These are phyloP conservation scores for Scutellaria barbata DNA, from an alignment of 257 asterid genomes.

Conservation along the genomic window DNA sequence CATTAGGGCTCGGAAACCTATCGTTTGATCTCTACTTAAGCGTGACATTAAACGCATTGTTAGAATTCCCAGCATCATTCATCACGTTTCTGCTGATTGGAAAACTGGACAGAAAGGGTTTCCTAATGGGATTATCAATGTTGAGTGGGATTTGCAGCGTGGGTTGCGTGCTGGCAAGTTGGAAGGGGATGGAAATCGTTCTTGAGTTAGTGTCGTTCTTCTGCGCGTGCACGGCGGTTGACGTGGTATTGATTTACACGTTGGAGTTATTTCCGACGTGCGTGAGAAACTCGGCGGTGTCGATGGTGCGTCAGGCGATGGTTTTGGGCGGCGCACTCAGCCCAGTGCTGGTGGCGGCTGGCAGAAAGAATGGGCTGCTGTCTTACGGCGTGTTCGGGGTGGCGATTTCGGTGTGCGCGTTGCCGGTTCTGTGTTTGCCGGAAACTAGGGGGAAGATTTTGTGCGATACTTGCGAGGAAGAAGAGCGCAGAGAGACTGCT, in stretches of 20 bases:
- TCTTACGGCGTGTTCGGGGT: conserved; percentile 69
- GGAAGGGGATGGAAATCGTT: conserved; percentile 43
- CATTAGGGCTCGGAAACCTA: conserved; percentile 61
- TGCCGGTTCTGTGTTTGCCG: conserved; percentile 57
- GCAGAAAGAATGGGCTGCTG: conserved; percentile 46
- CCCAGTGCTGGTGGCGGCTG: conserved; percentile 61
- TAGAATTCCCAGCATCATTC: conserved; percentile 63
- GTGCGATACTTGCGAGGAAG: conserved; percentile 64
- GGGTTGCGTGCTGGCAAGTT: conserved; percentile 39
- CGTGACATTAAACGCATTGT: conserved; percentile 57
- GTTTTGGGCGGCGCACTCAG: conserved; percentile 59
- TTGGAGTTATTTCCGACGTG: conserved; percentile 75
- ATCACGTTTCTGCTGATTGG: conserved; percentile 45
- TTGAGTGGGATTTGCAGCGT: conserved; percentile 59
- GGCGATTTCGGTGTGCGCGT: conserved; percentile 39
- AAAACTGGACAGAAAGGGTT: conserved; percentile 43
- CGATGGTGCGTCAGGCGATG: conserved; percentile 73
- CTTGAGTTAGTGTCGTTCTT: conserved; percentile 62
- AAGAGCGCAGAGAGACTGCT: conserved; percentile 37
- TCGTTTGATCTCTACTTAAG: conserved; percentile 55
- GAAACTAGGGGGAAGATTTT: conserved; percentile 59
- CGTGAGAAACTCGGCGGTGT: conserved; percentile 71
- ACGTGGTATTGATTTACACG: conserved; percentile 53
- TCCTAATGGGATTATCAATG: conserved; percentile 43
- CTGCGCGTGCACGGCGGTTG: conserved; percentile 56